Evolutionary conservation across 768 basidiomycete species (phyloP).

Genomic region (Suillus sp.): DNA sequence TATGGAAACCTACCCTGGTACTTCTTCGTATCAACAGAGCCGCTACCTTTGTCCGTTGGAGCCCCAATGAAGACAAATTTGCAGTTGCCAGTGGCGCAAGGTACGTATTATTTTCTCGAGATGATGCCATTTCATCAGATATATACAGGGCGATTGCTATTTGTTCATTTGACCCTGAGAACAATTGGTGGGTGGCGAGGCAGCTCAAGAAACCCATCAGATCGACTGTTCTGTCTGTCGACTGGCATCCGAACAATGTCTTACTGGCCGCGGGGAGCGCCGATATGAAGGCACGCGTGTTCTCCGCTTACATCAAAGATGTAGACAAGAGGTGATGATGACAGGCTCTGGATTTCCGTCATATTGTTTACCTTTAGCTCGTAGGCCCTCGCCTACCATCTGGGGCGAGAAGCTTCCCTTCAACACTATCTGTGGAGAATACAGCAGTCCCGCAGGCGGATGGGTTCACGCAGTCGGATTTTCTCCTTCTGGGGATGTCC

Average conservation of each 20-base stretch:
- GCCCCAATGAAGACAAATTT: slow-evolving; percentile 97
- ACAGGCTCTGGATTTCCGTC: slow-evolving; percentile 8
- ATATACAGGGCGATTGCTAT: slow-evolving; percentile 81
- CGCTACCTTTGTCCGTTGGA: slow-evolving; percentile 95
- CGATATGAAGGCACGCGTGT: slow-evolving; percentile 96
- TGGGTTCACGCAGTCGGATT: slow-evolving; percentile 98
- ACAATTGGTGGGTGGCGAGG: slow-evolving; percentile 99
- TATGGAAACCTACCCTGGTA: slow-evolving; percentile 98
- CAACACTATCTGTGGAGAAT: slow-evolving; percentile 97
- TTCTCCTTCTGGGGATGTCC: slow-evolving; percentile 91
- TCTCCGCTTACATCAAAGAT: slow-evolving; percentile 98
- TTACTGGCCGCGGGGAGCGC: slow-evolving; percentile 96
- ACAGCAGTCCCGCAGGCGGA: slow-evolving; percentile 83
- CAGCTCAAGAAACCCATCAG: slow-evolving; percentile 97
- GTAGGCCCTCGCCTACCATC: slow-evolving; percentile 81
- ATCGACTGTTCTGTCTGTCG: slow-evolving; percentile 90
- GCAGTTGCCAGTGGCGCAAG: slow-evolving; percentile 96
- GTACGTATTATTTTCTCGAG: slow-evolving; percentile 40
- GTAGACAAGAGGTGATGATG: slow-evolving; percentile 83
- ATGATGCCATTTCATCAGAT: not conserved
- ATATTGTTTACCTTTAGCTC: slow-evolving; percentile 12
- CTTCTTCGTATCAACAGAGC: slow-evolving; percentile 93
- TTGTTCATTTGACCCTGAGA: slow-evolving; percentile 96
- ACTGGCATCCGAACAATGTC: slow-evolving; percentile 99
- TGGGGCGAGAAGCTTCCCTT: slow-evolving; percentile 99